Evolutionary conservation across 2,329 filamentous ascomycete genomes (phyloP).

Genomic region (Aspergillus thermomutatus): DNA sequence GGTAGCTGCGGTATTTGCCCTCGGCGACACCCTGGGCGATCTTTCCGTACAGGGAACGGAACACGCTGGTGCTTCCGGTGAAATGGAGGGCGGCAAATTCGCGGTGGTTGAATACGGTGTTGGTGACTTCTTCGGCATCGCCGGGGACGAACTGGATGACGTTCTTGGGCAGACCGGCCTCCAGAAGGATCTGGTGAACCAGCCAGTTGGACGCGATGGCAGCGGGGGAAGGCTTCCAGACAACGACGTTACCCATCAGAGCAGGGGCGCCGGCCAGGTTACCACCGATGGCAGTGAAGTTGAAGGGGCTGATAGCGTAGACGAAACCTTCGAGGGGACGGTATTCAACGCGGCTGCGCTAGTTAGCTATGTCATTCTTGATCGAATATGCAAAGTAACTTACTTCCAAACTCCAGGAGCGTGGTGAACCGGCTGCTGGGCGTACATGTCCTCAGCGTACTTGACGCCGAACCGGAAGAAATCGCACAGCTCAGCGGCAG

Average conservation of each 20-base stretch:
- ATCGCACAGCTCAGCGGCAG: conserved; percentile 86
- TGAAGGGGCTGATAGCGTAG: conserved; percentile 91
- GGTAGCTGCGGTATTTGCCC: conserved; percentile 79
- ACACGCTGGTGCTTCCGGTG: conserved; percentile 88
- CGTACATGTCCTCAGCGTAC: conserved; percentile 88
- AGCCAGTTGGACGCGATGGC: conserved; percentile 90
- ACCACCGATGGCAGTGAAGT: conserved; percentile 92
- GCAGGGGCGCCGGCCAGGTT: conserved; percentile 82
- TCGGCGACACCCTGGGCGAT: conserved; percentile 79
- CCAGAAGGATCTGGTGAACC: conserved; percentile 82
- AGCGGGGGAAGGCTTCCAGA: conserved; percentile 94
- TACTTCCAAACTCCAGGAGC: conserved; percentile 81
- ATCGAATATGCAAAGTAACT: conserved; percentile 15
- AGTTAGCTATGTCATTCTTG: conserved; percentile 1
- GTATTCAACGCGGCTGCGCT: conserved; percentile 68
- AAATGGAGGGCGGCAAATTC: conserved; percentile 91
- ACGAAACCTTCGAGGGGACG: conserved; percentile 91
- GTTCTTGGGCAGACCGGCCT: conserved; percentile 82
- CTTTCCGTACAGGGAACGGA: conserved; percentile 81
- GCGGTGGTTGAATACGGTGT: conserved; percentile 69
- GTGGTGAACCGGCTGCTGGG: conserved; percentile 81
- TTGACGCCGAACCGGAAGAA: conserved; percentile 90
- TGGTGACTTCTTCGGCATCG: conserved; percentile 79
- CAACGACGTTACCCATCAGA: conserved; percentile 86
- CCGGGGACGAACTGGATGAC: conserved; percentile 95